Percentiles rank a stretch among this genome's conserved stretches.
phyloP scores from a whole-genome alignment of 2,329 filamentous ascomycete genomes.

The Ophiocordyceps camponoti-rufipedis region DNA sequence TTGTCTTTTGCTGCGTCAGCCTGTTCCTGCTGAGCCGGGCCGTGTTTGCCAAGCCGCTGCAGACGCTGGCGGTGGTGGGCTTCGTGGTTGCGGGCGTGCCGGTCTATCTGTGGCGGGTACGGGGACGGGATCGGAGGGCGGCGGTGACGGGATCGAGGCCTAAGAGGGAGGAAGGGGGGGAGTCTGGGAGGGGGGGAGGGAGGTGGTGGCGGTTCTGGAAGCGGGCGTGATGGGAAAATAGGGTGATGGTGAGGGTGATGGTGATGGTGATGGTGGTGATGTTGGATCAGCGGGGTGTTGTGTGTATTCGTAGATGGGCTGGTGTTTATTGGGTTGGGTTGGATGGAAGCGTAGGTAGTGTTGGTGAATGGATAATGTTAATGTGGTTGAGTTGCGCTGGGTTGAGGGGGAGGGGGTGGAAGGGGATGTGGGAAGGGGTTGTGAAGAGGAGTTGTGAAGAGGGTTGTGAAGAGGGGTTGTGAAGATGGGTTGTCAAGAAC shows the following conservation, averaged over 20 bases:
- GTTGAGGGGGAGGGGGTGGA: too few relatives aligned
- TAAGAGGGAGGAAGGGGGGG: not conserved
- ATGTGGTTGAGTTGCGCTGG: too few relatives aligned
- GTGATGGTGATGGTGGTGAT: not conserved
- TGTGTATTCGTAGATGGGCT: too few relatives aligned
- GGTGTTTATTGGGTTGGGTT: too few relatives aligned
- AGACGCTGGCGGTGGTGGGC: slow-evolving; percentile 70
- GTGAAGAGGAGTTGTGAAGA: too few relatives aligned
- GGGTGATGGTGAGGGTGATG: not conserved
- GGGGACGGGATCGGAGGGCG: slow-evolving; percentile 35
- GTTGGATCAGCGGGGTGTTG: too few relatives aligned
- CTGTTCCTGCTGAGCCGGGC: slow-evolving; percentile 78
- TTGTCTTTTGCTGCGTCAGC: slow-evolving; percentile 96
- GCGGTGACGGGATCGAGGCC: slow-evolving; percentile 19
- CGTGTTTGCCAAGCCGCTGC: slow-evolving; percentile 76
- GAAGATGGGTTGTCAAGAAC: too few relatives aligned
- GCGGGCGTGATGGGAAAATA: not conserved
- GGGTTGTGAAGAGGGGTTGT: too few relatives aligned
- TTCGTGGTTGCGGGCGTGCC: slow-evolving; percentile 75
- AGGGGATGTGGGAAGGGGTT: too few relatives aligned
- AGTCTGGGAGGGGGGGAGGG: not conserved
- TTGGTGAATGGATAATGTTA: too few relatives aligned
- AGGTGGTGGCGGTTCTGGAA: not conserved
- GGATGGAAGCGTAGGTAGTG: too few relatives aligned
- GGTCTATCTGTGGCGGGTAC: slow-evolving; percentile 77